Evolutionary conservation across 2,329 filamentous ascomycete species (phyloP).

Genomic region (Pseudofabraea citricarpa): DNA sequence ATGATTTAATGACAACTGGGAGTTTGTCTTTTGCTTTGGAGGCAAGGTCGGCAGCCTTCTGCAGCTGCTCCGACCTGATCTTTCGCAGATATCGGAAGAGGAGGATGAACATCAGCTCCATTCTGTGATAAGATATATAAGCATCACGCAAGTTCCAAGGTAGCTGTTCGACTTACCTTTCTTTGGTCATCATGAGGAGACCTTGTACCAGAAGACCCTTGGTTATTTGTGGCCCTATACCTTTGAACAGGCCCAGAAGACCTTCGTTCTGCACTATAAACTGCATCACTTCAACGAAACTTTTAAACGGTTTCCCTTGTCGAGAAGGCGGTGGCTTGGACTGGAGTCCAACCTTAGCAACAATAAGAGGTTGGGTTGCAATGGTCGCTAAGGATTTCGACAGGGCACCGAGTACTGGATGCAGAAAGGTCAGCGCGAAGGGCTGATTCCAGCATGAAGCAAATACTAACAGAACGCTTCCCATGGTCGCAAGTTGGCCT

Average conservation of each 20-base stretch:
- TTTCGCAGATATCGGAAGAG: constrained; percentile 77
- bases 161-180: constrained; percentile 65
- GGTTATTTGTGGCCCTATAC: constrained; percentile 86
- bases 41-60: constrained; percentile 59
- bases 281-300: constrained; percentile 88
- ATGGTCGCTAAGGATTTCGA: constrained; percentile 92
- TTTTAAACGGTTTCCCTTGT: constrained; percentile 87
- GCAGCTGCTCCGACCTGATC: constrained; percentile 64
- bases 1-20: constrained; percentile 24
- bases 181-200: constrained; percentile 98
- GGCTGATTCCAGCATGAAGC: not conserved
- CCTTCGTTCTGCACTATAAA: constrained; percentile 93
- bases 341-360: constrained; percentile 95
- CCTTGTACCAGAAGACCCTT: constrained; percentile 94
- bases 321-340: constrained; percentile 82
- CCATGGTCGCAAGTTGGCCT: constrained; percentile 68
- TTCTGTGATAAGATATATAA: too few relatives aligned
- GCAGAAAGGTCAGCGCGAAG: constrained; percentile 2
- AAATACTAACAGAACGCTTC: constrained; percentile 93
- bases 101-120: constrained; percentile 83
- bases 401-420: constrained; percentile 77
- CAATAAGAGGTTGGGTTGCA: constrained; percentile 89
- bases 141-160: too few relatives aligned
- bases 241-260: constrained; percentile 82
- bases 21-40: constrained; percentile 45